Percentiles rank a stretch among this genome's conserved stretches.
Evolutionary conservation across 805 yeast genomes (phyloP).

Genomic region (Aciculoconidium aculeatum): DNA sequence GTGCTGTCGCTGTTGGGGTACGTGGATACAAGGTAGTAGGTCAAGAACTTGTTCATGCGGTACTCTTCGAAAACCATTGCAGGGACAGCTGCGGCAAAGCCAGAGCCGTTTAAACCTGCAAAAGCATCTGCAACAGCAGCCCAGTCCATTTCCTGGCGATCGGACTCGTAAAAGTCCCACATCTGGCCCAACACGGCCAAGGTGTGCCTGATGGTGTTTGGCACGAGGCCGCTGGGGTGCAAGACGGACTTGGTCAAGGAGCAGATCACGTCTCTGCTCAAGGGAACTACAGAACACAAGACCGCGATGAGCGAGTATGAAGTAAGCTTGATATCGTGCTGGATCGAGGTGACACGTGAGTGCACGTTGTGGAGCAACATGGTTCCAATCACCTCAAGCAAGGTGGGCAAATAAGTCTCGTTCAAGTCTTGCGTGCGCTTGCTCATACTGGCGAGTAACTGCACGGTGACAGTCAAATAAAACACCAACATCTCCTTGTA

Average conservation of each 20-base stretch:
- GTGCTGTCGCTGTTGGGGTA: conserved; percentile 18
- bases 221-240: conserved; percentile 15
- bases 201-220: conserved; percentile 23
- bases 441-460: conserved; percentile 60
- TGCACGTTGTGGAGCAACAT: conserved; percentile 39
- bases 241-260: conserved; percentile 31
- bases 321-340: conserved; percentile 65
- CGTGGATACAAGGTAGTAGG: conserved; percentile 21
- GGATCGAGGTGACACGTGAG: conserved; percentile 13
- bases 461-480: conserved; percentile 66
- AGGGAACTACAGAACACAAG: conserved; percentile 63
- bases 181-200: conserved; percentile 36
- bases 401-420: conserved; percentile 44
- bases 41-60: conserved; percentile 26
- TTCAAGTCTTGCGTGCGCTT: conserved; percentile 39
- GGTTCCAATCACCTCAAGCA: conserved; percentile 54
- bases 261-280: conserved; percentile 29
- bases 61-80: conserved; percentile 19
- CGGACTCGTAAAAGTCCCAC: conserved; percentile 22
- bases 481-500: conserved; percentile 73
- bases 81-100: conserved; percentile 11
- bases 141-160: conserved; percentile 11
- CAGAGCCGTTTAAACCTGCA: conserved; percentile 10
- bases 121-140: conserved; percentile 14
- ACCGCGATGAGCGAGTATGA: conserved; percentile 82